phyloP scores from a whole-genome alignment of 441 rosid genomes.

The Eutrema salsugineum region DNA sequence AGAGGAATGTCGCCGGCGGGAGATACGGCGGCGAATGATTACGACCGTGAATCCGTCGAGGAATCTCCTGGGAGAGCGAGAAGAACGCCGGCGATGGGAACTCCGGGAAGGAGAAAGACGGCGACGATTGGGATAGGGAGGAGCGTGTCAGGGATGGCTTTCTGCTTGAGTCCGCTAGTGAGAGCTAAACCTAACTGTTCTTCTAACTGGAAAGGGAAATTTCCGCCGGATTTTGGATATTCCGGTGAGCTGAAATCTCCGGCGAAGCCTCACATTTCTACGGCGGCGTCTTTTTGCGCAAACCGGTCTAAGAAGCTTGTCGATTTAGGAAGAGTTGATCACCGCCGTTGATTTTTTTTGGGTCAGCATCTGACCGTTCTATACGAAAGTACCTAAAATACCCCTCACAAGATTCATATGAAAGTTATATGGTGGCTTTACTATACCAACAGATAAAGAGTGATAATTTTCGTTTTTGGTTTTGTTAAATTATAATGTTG shows the following conservation, averaged over 20 bases:
- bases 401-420: conserved; percentile 25
- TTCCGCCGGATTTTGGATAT: conserved; percentile 42
- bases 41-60: conserved; percentile 32
- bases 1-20: conserved; percentile 68
- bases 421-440: conserved; percentile 19
- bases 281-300: conserved; percentile 61
- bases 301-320: conserved; percentile 80
- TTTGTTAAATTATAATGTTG: neutral
- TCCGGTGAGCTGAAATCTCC: conserved; percentile 44
- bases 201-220: conserved; percentile 49
- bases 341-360: conserved; percentile 40
- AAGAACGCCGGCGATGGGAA: conserved; percentile 35
- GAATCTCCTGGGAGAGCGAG: conserved; percentile 34
- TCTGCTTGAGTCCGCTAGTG: conserved; percentile 87
- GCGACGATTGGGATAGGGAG: conserved; percentile 20
- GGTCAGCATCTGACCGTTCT: conserved; percentile 42
- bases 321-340: conserved; percentile 66
- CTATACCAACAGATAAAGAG: conserved; percentile 29
- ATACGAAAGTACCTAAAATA: conserved; percentile 25
- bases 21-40: conserved; percentile 28
- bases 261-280: conserved; percentile 55
- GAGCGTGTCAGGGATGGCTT: conserved; percentile 49
- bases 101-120: conserved; percentile 38
- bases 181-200: conserved; percentile 69
- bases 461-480: neutral